These are phyloP conservation scores for Cochlearia excelsa DNA, from an alignment of 345 rosid species.

Conservation along the genomic window DNA sequence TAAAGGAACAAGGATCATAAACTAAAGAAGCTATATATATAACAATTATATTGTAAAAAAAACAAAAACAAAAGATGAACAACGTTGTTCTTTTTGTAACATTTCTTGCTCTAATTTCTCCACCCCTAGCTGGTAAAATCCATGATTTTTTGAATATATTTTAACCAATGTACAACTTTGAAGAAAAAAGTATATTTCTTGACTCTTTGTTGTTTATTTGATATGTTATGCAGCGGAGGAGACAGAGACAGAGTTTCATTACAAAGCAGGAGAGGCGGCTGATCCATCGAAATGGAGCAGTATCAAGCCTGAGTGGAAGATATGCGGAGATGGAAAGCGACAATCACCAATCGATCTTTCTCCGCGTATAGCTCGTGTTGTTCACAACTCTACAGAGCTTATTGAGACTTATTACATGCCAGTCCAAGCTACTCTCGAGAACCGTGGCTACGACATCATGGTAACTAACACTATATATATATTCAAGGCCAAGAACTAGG, in stretches of 20 bases:
- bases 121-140: conserved; percentile 30
- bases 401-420: conserved; percentile 43
- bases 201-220: not conserved
- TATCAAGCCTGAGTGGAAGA: conserved; percentile 20
- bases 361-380: conserved; percentile 18
- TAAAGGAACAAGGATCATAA: too few species aligned
- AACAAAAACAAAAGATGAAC: conserved; percentile 21
- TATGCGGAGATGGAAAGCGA: conserved; percentile 27
- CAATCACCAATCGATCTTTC: conserved; percentile 34
- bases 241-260: conserved; percentile 27
- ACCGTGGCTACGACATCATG: conserved; percentile 63
- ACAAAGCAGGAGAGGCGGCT: conserved; percentile 16
- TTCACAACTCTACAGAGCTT: conserved; percentile 30
- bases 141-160: not conserved
- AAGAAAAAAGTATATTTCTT: too few species aligned
- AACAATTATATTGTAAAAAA: not conserved
- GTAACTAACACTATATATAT: conserved; percentile 37
- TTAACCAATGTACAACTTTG: too few species aligned
- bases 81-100: conserved; percentile 14
- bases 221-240: conserved; percentile 9
- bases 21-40: too few species aligned
- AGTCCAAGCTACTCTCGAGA: conserved; percentile 50
- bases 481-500: too few species aligned
- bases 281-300: conserved; percentile 31
- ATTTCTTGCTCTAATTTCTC: conserved; percentile 29